phyloP scores from a whole-genome alignment of 768 basidiomycete species.

The Auricularia sp. region DNA sequence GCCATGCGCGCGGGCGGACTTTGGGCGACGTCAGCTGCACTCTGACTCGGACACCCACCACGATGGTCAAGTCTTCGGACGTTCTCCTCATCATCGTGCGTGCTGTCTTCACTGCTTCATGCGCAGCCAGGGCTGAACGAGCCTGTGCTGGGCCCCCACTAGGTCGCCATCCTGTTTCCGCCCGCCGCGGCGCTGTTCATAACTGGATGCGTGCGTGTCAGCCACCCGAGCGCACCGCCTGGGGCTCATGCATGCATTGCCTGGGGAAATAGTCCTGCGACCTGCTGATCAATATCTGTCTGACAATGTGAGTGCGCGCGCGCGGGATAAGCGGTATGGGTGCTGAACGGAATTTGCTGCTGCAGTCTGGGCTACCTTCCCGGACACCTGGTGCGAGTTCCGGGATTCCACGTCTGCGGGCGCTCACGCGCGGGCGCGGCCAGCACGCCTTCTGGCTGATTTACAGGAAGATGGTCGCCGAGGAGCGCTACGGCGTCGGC shows the following conservation, averaged over 20 bases:
- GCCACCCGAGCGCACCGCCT: neutral
- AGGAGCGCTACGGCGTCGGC: constrained; percentile 68
- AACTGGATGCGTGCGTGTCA: constrained; percentile 48
- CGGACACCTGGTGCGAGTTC: constrained; percentile 38
- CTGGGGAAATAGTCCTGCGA: constrained; percentile 40
- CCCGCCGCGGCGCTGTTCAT: constrained; percentile 71
- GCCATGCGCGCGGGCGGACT: neutral
- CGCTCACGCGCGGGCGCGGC: neutral
- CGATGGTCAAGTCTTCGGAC: constrained; percentile 54
- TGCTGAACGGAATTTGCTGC: neutral
- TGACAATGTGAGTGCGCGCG: constrained; percentile 37
- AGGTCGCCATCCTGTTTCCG: constrained; percentile 75
- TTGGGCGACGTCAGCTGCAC: neutral
- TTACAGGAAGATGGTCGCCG: constrained; percentile 82
- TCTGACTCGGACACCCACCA: constrained; percentile 1
- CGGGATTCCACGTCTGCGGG: neutral
- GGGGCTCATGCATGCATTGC: neutral
- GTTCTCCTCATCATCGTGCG: constrained; percentile 67
- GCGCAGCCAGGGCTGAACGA: too few relatives aligned
- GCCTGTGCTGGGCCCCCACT: neutral
- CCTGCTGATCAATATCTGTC: constrained; percentile 69
- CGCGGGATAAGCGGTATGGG: neutral
- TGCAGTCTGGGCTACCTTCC: constrained; percentile 68
- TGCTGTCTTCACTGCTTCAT: constrained; percentile 6
- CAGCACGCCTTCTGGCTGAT: constrained; percentile 85